phyloP scores from a whole-genome alignment of 2,329 filamentous ascomycete genomes.

The Exophiala xenobiotica region DNA sequence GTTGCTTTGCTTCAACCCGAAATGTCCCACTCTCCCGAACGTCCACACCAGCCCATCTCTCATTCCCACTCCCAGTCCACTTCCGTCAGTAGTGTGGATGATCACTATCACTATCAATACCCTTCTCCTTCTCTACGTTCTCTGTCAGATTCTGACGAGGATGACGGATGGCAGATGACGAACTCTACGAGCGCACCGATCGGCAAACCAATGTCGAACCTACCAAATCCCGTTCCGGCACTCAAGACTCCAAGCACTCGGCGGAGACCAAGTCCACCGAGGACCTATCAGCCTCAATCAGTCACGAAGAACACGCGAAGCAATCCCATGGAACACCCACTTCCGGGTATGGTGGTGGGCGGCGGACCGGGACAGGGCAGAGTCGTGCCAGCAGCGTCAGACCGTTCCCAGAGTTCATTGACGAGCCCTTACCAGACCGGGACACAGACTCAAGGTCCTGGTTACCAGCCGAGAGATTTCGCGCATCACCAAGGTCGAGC shows the following conservation, averaged over 20 bases:
- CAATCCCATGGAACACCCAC: slow-evolving; percentile 2
- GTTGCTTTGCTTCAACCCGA: slow-evolving; percentile 26
- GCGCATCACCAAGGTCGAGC: slow-evolving; percentile 17
- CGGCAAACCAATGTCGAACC: slow-evolving; percentile 8
- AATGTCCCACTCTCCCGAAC: slow-evolving; percentile 24
- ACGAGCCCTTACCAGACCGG: slow-evolving; percentile 17
- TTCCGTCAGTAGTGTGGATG: slow-evolving; percentile 18
- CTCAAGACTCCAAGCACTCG: slow-evolving; percentile 14
- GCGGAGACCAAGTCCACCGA: slow-evolving; percentile 20
- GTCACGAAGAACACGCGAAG: slow-evolving; percentile 15
- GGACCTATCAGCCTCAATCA: slow-evolving; percentile 13
- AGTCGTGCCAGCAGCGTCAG: slow-evolving; percentile 24
- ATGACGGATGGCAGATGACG: slow-evolving; percentile 31
- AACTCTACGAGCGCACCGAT: slow-evolving; percentile 12
- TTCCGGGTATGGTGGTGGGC: slow-evolving; percentile 18
- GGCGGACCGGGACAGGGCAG: slow-evolving; percentile 16
- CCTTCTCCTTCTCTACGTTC: slow-evolving; percentile 20
- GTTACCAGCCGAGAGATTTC: slow-evolving; percentile 11
- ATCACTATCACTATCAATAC: slow-evolving; percentile 21
- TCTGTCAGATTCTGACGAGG: slow-evolving; percentile 28
- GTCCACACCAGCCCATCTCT: slow-evolving; percentile 9
- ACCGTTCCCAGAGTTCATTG: slow-evolving; percentile 28
- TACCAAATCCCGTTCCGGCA: slow-evolving; percentile 2
- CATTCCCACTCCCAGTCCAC: slow-evolving; percentile 17
- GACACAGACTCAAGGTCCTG: slow-evolving; percentile 10